A percentile compares a stretch with the other conserved stretches of the same genome.
These are phyloP conservation scores for Alternaria longipes DNA, from an alignment of 2,329 filamentous ascomycete species.

Conservation along the genomic window DNA sequence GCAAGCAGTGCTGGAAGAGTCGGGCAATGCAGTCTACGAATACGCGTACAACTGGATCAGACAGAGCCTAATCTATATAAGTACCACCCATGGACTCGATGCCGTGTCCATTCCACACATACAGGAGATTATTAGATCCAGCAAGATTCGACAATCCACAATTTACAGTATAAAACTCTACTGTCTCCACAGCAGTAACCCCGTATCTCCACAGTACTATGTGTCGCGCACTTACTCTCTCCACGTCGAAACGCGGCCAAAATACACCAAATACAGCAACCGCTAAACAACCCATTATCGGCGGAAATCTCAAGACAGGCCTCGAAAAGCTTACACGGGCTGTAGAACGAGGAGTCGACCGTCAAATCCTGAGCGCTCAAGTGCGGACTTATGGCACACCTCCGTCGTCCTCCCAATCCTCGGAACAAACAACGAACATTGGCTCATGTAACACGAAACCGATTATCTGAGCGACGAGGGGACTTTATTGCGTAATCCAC, in stretches of 20 bases:
- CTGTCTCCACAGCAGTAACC: not conserved
- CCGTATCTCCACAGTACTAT: not conserved
- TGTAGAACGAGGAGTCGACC: conserved; percentile 23
- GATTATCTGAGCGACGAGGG: conserved; percentile 5
- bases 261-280: not conserved
- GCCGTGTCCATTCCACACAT: not conserved
- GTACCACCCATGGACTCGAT: not conserved
- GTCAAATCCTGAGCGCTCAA: conserved; percentile 25
- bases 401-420: not conserved
- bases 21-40: not conserved
- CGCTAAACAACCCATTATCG: not conserved
- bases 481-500: not conserved
- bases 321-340: conserved; percentile 14
- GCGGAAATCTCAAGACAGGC: conserved; percentile 18
- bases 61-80: not conserved
- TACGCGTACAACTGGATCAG: conserved; percentile 3
- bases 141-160: not conserved
- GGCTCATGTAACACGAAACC: not conserved
- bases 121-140: not conserved
- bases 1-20: not conserved
- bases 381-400: conserved; percentile 17
- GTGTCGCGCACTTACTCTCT: conserved; percentile 3
- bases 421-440: not conserved
- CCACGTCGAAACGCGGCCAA: not conserved
- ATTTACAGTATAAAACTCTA: not conserved